These are phyloP conservation scores for Didymella exigua DNA, from an alignment of 2,329 filamentous ascomycete genomes.

Conservation along the genomic window DNA sequence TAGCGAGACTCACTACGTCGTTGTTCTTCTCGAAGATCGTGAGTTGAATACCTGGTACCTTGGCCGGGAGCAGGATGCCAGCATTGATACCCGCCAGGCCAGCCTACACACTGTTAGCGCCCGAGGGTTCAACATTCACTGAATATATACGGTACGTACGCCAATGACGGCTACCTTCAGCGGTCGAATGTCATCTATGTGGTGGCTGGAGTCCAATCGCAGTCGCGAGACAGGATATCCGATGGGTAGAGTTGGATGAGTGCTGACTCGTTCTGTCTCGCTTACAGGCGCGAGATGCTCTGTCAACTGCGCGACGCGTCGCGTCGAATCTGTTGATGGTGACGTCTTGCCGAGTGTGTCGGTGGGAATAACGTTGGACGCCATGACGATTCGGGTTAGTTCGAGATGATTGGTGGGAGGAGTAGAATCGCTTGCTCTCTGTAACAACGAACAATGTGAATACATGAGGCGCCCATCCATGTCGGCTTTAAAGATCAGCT, in stretches of 20 bases:
- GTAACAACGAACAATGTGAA: background rate
- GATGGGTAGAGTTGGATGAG: conserved; percentile 20
- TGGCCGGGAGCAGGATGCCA: conserved; percentile 69
- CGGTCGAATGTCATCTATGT: conserved; percentile 39
- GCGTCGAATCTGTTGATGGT: conserved; percentile 21
- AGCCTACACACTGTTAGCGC: conserved; percentile 42
- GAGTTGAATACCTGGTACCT: conserved; percentile 70
- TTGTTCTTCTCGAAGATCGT: conserved; percentile 55
- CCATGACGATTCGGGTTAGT: conserved; percentile 22
- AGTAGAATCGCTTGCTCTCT: background rate
- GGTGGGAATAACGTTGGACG: conserved; percentile 21
- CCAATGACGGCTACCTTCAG: conserved; percentile 65
- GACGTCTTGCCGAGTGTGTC: conserved; percentile 23
- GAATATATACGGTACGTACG: background rate
- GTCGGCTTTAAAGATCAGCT: conserved; percentile 13
- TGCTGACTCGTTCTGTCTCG: conserved; percentile 24
- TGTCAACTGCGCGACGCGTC: conserved; percentile 36
- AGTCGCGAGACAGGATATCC: conserved; percentile 37
- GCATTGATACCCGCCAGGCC: conserved; percentile 68
- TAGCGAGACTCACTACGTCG: conserved; percentile 42
- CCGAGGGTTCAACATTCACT: no score
- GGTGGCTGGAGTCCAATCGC: conserved; percentile 33
- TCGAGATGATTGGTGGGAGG: background rate
- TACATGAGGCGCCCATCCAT: background rate
- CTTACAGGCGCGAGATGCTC: conserved; percentile 31